A percentile compares a stretch with the other conserved stretches of the same genome.
phyloP scores from a whole-genome alignment of 768 basidiomycete species.

The Baorangia bicolor region DNA sequence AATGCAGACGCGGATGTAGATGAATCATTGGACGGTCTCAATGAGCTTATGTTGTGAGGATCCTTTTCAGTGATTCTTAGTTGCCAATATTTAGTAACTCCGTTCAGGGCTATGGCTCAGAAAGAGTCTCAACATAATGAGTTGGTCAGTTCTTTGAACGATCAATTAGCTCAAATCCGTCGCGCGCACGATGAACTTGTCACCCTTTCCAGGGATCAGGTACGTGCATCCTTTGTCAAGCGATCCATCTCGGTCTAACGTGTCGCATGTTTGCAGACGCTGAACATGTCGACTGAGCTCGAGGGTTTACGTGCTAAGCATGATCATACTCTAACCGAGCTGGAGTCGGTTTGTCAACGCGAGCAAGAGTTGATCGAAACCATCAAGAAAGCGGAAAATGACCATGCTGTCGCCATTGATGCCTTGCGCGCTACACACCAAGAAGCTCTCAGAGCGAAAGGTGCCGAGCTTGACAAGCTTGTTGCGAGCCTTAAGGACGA shows the following conservation, averaged over 20 bases:
- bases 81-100: slow-evolving; percentile 5
- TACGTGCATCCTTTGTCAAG: slow-evolving; percentile 30
- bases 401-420: slow-evolving; percentile 50
- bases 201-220: slow-evolving; percentile 83
- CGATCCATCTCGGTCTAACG: neutral
- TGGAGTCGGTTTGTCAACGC: slow-evolving; percentile 57
- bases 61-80: neutral
- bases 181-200: slow-evolving; percentile 82
- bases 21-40: slow-evolving; percentile 75
- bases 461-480: slow-evolving; percentile 40
- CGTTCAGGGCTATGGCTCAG: slow-evolving; percentile 87
- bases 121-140: slow-evolving; percentile 92
- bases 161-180: slow-evolving; percentile 65
- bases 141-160: slow-evolving; percentile 66
- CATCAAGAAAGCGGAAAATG: slow-evolving; percentile 48
- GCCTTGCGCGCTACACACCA: slow-evolving; percentile 46
- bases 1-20: slow-evolving; percentile 47
- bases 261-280: slow-evolving; percentile 43
- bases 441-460: slow-evolving; percentile 41
- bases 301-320: slow-evolving; percentile 69
- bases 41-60: slow-evolving; percentile 89
- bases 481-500: slow-evolving; percentile 49
- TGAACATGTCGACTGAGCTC: slow-evolving; percentile 88
- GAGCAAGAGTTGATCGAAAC: slow-evolving; percentile 54
- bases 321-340: slow-evolving; percentile 45